Evolutionary conservation across 352 stramenopile genomes (phyloP), one percentile per base, ranked within the genome.

Genomic region (Thalassiosira pacifica): DNA sequence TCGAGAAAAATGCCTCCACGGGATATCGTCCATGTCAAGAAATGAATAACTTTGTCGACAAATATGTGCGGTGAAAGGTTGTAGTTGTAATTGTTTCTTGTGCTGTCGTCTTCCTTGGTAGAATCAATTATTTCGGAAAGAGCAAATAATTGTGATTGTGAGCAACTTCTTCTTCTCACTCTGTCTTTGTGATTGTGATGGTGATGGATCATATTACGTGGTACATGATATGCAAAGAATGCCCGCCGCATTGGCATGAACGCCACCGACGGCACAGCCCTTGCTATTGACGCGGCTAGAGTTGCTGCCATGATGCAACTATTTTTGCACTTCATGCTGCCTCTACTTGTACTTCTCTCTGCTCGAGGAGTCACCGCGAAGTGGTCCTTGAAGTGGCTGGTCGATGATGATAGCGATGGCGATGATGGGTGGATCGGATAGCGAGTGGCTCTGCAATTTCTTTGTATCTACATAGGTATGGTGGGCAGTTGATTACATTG

Each of bases 21-120:
- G 24, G 19, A 82, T 72, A n/a, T 22, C 55, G 26, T 74, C 57
- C 13, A 24, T 19, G 9, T 76, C 65, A 24, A 88, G 55, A 75
- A 88, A 88, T 24, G 52, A 42, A 59, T 19, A 40, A 76, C 52
- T 66, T 76, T 53, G 27, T 76, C n/a, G 1, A 63, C 66, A 48
- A 74, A 74, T 6, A 57, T 57, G 0, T 74, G 27, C 6, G 61
- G 61, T 5, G 32, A 69, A 31, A 69, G 22, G 18, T 69, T 48
- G 29, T 42, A 42, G n/a, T 63, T 63, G 19, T 26, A 42, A 45
- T 3, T 3, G 5, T 45, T 67, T 24, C 9, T 24, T 8, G 1
- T 13, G 2, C 0, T 16, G 1, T 69, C 27, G 32, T 1, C 19
- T 53, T 48, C 4, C 8, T 31, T 48, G 5, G 19, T 53, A 29